Conservation (phyloP, 257 asterid genomes). For the Solanum pimpinellifolium region DNA sequence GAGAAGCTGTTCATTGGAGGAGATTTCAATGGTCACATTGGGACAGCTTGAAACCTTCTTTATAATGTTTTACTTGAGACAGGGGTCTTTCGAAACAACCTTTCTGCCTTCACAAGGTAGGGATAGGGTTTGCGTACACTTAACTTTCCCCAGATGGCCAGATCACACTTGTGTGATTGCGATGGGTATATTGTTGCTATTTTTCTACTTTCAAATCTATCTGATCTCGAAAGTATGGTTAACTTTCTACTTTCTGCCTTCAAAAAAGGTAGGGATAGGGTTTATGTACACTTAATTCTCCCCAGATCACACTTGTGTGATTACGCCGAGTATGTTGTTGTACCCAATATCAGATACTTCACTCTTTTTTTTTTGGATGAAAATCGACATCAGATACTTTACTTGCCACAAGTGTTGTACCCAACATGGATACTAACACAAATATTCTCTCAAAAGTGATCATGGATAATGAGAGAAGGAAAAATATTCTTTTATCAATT, state of each 20-base stretch:
- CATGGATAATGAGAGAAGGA: not conserved
- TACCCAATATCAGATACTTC: not conserved
- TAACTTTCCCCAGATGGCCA: not conserved
- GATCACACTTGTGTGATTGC: not conserved
- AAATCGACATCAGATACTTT: not conserved
- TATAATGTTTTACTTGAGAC: not conserved
- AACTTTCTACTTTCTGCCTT: not conserved
- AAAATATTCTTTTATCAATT: not conserved
- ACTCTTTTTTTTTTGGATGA: not conserved
- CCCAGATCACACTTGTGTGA: not conserved
- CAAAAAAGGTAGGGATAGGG: not conserved
- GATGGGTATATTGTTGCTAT: not conserved
- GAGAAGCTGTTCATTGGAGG: not conserved
- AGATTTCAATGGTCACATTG: not conserved
- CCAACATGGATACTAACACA: not conserved
- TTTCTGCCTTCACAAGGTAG: not conserved
- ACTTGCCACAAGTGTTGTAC: not conserved
- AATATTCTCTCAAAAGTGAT: not conserved
- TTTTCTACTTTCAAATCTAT: not conserved
- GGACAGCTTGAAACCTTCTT: not conserved
- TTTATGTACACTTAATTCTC: not conserved
- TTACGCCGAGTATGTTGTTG: not conserved
- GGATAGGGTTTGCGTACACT: not conserved
- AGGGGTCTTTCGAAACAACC: not conserved
- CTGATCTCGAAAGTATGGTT: not conserved